These are phyloP conservation scores for Paraglomus brasilianum DNA, from an alignment of 192 early-diverging fungal species.

Conservation along the genomic window DNA sequence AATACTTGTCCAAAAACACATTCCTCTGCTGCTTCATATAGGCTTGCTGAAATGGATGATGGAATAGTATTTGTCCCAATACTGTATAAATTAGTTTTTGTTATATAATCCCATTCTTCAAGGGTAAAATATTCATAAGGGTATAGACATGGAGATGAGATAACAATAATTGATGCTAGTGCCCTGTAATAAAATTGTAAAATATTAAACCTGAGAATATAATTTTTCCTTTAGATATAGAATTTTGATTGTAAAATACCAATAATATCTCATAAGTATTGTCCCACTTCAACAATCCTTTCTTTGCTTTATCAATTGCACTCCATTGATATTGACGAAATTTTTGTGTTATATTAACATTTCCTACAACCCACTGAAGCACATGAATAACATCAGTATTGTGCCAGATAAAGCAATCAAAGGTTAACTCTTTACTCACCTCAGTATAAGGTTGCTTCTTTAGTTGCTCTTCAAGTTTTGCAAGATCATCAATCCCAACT, in stretches of 20 bases:
- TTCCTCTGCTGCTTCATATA: no score
- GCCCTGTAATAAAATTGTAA: not conserved
- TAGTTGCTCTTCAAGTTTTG: no score
- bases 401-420: no score
- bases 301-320: constrained; percentile 15
- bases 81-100: constrained; percentile 7
- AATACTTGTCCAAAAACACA: no score
- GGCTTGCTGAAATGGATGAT: constrained; percentile 3
- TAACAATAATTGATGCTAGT: constrained; percentile 2
- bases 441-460: no score
- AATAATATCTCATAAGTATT: constrained; percentile 22
- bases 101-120: constrained; percentile 13
- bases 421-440: no score
- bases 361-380: constrained; percentile 19
- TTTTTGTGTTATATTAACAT: constrained; percentile 18
- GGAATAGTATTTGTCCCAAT: constrained; percentile 8
- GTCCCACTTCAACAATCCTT: constrained; percentile 9
- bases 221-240: no score
- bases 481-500: no score
- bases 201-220: no score
- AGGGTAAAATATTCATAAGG: constrained; percentile 9
- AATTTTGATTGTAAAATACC: no score
- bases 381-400: no score
- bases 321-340: constrained; percentile 18
- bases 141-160: not conserved